A percentile compares a stretch with the other conserved stretches of the same genome.
Conservation (phyloP, 1,284 basidiomycete species). For the Ceratobasidium sp. region DNA sequence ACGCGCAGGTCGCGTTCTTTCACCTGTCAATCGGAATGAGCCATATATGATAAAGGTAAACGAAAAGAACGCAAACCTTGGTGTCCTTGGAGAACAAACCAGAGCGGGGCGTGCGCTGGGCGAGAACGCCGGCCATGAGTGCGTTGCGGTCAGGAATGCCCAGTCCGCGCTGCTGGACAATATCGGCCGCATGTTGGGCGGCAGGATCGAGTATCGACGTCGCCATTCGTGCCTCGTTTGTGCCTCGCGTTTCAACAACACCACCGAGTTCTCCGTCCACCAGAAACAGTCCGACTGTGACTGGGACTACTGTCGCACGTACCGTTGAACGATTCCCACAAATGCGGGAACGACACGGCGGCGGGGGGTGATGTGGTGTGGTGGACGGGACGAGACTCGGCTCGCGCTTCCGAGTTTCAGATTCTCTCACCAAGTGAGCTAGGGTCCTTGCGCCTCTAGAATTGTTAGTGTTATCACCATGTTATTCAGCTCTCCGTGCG, state of each 20-base stretch:
- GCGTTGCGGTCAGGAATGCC: conserved; percentile 30
- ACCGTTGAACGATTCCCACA: neutral
- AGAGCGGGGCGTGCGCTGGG: conserved; percentile 19
- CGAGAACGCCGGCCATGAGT: conserved; percentile 27
- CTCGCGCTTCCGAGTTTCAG: conserved; percentile 16
- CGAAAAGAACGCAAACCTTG: neutral
- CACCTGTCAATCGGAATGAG: neutral
- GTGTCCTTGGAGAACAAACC: conserved; percentile 31
- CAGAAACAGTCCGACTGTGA: neutral
- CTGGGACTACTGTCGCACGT: too few relatives aligned
- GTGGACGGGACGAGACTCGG: conserved; percentile 14
- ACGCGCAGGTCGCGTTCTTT: conserved; percentile 36
- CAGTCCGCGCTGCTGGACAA: conserved; percentile 23
- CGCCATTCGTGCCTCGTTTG: conserved; percentile 24
- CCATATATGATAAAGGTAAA: neutral
- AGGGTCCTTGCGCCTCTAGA: neutral
- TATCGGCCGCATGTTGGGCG: conserved; percentile 31
- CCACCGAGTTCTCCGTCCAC: neutral
- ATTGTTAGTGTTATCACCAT: too few relatives aligned
- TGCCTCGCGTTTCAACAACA: neutral
- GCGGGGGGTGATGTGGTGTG: neutral
- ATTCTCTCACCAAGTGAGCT: conserved; percentile 5
- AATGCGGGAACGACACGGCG: neutral
- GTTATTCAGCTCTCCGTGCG: conserved; percentile 5
- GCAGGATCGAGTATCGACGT: conserved; percentile 31